Evolutionary conservation across 192 early-diverging fungal species (phyloP).

Genomic region (Dissophora ornata): DNA sequence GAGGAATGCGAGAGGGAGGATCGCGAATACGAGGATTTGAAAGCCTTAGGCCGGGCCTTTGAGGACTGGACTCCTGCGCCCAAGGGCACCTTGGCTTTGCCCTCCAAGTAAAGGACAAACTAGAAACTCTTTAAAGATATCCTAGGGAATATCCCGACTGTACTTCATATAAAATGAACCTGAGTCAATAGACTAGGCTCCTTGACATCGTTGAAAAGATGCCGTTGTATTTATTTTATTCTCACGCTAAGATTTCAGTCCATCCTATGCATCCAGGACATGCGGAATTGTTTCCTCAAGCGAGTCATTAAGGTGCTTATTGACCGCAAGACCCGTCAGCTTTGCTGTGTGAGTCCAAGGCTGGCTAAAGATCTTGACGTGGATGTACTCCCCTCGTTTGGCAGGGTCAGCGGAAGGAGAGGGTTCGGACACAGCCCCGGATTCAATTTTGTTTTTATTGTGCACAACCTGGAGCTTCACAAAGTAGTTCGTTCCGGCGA

Average conservation of each 20-base stretch:
- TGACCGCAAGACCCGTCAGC: conserved; percentile 9
- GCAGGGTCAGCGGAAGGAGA: neutral
- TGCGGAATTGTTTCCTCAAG: neutral
- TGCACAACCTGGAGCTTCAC: conserved; percentile 28
- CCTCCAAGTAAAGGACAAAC: conserved; percentile 12
- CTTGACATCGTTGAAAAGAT: no score
- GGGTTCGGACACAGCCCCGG: no score
- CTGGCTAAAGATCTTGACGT: conserved; percentile 27
- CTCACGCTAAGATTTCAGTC: no score
- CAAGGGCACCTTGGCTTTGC: conserved; percentile 41
- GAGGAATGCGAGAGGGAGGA: conserved; percentile 43
- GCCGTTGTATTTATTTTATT: no score
- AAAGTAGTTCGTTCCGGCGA: conserved; percentile 33
- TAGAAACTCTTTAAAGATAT: neutral
- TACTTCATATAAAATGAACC: no score
- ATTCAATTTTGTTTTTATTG: no score
- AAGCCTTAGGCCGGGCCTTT: conserved; percentile 3
- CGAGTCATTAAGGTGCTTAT: conserved; percentile 1
- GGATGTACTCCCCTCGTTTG: conserved; percentile 13
- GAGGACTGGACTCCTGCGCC: conserved; percentile 40
- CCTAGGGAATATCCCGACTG: no score
- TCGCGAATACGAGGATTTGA: conserved; percentile 16
- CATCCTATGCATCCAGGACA: neutral
- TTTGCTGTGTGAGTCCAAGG: conserved; percentile 10
- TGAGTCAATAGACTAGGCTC: no score